These are phyloP conservation scores for Syzygium malaccense DNA, from an alignment of 441 rosid species.

Conservation along the genomic window DNA sequence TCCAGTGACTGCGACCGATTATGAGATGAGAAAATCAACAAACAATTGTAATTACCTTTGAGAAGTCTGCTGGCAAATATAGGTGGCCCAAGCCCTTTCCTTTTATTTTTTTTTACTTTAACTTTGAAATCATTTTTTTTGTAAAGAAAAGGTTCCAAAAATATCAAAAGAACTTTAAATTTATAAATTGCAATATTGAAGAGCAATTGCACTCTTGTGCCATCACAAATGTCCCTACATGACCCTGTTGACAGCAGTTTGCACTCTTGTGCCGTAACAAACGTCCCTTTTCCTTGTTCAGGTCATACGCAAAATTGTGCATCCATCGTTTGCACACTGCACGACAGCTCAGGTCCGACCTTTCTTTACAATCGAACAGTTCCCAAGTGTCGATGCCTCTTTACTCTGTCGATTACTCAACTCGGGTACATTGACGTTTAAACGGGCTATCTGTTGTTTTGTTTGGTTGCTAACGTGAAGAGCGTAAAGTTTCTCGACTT, in stretches of 20 bases:
- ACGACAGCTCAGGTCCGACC: neutral
- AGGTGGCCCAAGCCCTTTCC: neutral
- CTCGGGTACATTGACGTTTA: neutral
- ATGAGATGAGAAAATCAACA: neutral
- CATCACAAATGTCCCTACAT: neutral
- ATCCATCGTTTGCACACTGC: neutral
- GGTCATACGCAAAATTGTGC: neutral
- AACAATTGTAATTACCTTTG: neutral
- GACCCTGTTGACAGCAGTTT: too few relatives aligned
- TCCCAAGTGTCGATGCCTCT: neutral
- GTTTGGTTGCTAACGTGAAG: neutral
- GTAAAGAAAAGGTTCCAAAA: neutral
- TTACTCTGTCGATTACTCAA: neutral
- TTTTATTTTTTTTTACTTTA: neutral
- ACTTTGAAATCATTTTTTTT: neutral
- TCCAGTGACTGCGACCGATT: neutral
- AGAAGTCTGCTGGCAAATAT: neutral
- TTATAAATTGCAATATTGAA: neutral
- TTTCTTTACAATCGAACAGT: neutral
- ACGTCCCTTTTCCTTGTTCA: neutral
- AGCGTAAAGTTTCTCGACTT: neutral
- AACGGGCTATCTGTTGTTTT: neutral
- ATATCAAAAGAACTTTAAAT: neutral
- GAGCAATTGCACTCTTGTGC: neutral
- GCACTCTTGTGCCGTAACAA: neutral